Conservation (phyloP, 106 monocot genomes). For the Dioscorea alata region DNA sequence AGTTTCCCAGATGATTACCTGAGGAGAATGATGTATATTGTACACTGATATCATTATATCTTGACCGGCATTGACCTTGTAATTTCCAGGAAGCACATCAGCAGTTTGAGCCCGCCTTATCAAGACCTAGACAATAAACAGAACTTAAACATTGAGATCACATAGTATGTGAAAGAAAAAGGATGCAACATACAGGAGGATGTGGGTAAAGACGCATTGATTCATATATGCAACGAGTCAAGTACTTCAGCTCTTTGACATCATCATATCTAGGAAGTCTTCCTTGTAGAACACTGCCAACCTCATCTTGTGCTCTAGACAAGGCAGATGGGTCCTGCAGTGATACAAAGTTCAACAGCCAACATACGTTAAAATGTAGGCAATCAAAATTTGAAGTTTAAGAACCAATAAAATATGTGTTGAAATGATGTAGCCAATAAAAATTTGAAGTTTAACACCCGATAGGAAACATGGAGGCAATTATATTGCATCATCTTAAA, state of each 20-base stretch:
- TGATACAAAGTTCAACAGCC: constrained; percentile 13
- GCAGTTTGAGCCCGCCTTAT: constrained; percentile 80
- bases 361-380: neutral
- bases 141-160: neutral
- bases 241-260: constrained; percentile 87
- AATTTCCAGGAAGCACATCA: constrained; percentile 91
- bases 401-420: neutral
- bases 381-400: too few relatives aligned
- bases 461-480: too few relatives aligned
- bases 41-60: constrained; percentile 99
- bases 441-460: too few relatives aligned
- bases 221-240: constrained; percentile 86
- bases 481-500: too few relatives aligned
- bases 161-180: neutral
- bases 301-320: constrained; percentile 71
- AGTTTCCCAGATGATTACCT: constrained; percentile 34
- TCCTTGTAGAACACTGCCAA: constrained; percentile 78
- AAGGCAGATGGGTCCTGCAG: constrained; percentile 60
- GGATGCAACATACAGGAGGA: constrained; percentile 66
- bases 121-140: constrained; percentile 51
- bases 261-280: constrained; percentile 80
- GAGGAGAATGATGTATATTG: constrained; percentile 83
- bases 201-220: constrained; percentile 99
- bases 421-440: too few relatives aligned
- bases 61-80: constrained; percentile 80